Percentiles rank a stretch among this genome's conserved stretches.
phyloP scores from a whole-genome alignment of 495 filamentous ascomycete genomes.

The Penicillium ucsense region DNA sequence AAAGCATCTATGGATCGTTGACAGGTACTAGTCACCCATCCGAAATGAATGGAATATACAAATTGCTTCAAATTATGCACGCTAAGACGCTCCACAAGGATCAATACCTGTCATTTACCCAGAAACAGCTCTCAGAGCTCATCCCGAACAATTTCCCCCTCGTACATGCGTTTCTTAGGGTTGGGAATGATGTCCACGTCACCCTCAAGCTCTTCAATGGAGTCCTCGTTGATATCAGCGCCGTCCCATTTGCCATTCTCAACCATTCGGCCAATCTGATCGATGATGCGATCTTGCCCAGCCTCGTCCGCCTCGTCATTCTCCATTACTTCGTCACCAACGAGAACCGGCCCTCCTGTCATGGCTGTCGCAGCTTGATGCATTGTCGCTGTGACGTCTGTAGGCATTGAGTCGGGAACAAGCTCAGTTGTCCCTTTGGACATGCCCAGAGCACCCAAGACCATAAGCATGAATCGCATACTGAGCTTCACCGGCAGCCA shows the following conservation, averaged over 20 bases:
- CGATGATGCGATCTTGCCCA: constrained; percentile 37
- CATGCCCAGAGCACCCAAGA: constrained; percentile 30
- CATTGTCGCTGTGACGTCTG: constrained; percentile 7
- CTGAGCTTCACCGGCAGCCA: constrained; percentile 68
- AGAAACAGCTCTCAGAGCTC: constrained; percentile 37
- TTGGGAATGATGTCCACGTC: constrained; percentile 47
- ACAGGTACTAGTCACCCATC: too few relatives aligned
- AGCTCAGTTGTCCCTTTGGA: constrained; percentile 20
- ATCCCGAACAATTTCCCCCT: constrained; percentile 44
- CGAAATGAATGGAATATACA: too few relatives aligned
- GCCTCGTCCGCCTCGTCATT: constrained; percentile 13
- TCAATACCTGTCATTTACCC: constrained; percentile 3
- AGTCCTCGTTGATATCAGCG: constrained; percentile 22
- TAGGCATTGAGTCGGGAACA: constrained; percentile 7
- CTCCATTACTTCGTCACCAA: constrained; percentile 12
- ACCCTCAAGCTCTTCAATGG: constrained; percentile 30
- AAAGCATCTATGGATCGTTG: too few relatives aligned
- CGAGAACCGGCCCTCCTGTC: constrained; percentile 8
- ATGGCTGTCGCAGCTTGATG: constrained; percentile 12
- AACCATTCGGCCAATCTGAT: constrained; percentile 46
- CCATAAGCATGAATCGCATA: constrained; percentile 37
- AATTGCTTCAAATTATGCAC: background rate
- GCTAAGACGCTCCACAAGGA: constrained; percentile 1
- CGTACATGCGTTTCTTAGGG: constrained; percentile 80
- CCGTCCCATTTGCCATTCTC: constrained; percentile 33